Base-by-base conservation (phyloP, 2,329 filamentous ascomycete species). In the Colletotrichum noveboracense region DNA sequence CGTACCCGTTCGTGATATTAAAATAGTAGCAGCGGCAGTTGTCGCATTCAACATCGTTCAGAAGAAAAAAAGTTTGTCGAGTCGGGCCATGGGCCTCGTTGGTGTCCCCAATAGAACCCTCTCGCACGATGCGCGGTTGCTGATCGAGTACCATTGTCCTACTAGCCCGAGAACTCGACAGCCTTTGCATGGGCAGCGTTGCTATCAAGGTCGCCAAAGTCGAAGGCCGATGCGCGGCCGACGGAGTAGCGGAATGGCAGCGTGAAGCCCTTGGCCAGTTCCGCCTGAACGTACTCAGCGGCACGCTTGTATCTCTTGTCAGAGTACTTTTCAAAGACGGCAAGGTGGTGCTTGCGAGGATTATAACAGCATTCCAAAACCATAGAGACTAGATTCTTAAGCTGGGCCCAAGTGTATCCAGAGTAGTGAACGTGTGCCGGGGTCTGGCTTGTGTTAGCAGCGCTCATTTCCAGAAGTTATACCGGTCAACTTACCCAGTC, bases 251-350 rank as follows among this genome's bases (percentile, higher is more conserved):
- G 82, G 66, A 87, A 85, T 16, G 88, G 86, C 36, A 93, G 85
- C 30, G 79, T 83, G 79, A 92, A 93, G 6, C 91, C 91, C 24
- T 89, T 91, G 74, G 87, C 86, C 77, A 98, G 88, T 83, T 96
- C 94, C 21, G 88, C 89, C 83, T 96, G 92, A 71, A 98, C 96
- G 79, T 94, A 96, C 24, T 91, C 86, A 21, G 97, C 95, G 12
- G 95, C 95, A 71, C 93, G 91, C 89, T 97, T 97, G 88, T 95
- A 98, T 69, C 94, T 92, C 82, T 93, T 94, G 83, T 97, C 94
- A 48, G 92, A 90, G 86, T 98, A 99, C 86, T 99, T 99, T 71
- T 98, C 95, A 82, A 92, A 98, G 56, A 99, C 94, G 9, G 96
- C 95, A 32, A 88, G 86, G 83, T 99, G 97, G 82, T 99, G 97